These are phyloP conservation scores for Planoprotostelium fungivorum DNA, from an alignment of 78 protist species.

Conservation along the genomic window DNA sequence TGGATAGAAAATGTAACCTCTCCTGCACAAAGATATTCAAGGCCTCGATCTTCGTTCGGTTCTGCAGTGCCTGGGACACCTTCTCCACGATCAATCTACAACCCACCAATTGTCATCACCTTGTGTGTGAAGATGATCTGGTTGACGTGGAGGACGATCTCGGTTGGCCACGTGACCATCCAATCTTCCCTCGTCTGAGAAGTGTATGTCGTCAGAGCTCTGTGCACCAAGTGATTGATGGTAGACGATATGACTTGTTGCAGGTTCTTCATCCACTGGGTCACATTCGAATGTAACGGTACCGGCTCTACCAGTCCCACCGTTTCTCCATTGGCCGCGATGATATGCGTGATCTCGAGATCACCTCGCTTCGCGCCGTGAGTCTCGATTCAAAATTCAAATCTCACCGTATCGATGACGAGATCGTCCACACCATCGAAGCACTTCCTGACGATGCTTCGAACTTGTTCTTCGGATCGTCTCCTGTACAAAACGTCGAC, in stretches of 20 bases:
- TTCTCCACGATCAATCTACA: too few species aligned
- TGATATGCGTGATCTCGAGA: neutral
- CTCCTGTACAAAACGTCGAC: neutral
- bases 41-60: neutral
- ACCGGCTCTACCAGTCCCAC: neutral
- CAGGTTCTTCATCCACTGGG: neutral
- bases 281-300: neutral
- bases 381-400: neutral
- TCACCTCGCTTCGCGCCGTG: neutral
- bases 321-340: neutral
- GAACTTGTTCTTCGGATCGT: neutral
- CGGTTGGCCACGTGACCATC: neutral
- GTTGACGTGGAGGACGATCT: neutral
- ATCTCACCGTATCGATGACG: neutral
- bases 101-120: too few species aligned
- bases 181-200: neutral
- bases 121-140: neutral
- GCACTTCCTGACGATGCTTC: neutral
- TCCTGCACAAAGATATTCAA: neutral
- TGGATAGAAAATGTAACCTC: neutral
- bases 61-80: neutral
- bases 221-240: neutral
- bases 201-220: neutral
- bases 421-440: neutral
- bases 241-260: neutral